phyloP scores from a whole-genome alignment of 176 grass and related monocot species.

The Juncus inflexus region DNA sequence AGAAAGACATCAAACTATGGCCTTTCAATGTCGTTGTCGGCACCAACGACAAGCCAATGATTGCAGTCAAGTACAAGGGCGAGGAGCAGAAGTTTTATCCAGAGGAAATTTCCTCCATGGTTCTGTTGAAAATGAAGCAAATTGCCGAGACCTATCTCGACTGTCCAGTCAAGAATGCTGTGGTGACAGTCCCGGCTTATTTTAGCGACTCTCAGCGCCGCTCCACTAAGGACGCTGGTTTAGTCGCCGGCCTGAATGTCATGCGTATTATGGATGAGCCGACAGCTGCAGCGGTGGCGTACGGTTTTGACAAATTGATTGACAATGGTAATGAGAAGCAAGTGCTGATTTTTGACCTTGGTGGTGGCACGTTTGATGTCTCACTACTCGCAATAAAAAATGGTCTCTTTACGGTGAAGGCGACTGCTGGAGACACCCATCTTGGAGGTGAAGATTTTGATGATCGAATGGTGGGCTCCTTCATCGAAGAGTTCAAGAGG shows the following conservation, averaged over 20 bases:
- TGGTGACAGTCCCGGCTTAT: conserved; percentile 12
- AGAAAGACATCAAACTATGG: conserved; percentile 21
- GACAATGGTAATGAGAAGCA: neutral
- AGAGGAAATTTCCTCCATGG: conserved; percentile 5
- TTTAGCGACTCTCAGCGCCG: conserved; percentile 7
- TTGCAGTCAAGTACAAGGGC: conserved; percentile 11
- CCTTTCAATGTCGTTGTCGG: conserved; percentile 14
- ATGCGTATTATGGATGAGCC: conserved; percentile 19
- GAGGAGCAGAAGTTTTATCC: conserved; percentile 7
- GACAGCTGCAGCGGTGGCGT: conserved; percentile 7
- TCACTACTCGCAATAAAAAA: neutral
- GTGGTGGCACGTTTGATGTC: conserved; percentile 15
- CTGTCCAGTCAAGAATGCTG: conserved; percentile 1
- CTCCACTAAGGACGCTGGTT: conserved; percentile 7
- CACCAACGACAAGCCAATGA: conserved; percentile 7
- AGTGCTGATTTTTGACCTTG: conserved; percentile 11
- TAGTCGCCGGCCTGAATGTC: conserved; percentile 1
- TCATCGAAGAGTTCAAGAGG: conserved; percentile 12
- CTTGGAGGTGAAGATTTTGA: conserved; percentile 16
- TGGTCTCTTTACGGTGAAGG: conserved; percentile 16
- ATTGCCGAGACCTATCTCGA: neutral
- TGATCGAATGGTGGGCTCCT: conserved; percentile 10
- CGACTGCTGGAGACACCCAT: conserved; percentile 16
- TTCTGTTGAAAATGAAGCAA: neutral
- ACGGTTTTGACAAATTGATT: conserved; percentile 2